These are phyloP conservation scores for Pseudonitzschia multistriata DNA, from an alignment of 108 stramenopile species.

Conservation along the genomic window DNA sequence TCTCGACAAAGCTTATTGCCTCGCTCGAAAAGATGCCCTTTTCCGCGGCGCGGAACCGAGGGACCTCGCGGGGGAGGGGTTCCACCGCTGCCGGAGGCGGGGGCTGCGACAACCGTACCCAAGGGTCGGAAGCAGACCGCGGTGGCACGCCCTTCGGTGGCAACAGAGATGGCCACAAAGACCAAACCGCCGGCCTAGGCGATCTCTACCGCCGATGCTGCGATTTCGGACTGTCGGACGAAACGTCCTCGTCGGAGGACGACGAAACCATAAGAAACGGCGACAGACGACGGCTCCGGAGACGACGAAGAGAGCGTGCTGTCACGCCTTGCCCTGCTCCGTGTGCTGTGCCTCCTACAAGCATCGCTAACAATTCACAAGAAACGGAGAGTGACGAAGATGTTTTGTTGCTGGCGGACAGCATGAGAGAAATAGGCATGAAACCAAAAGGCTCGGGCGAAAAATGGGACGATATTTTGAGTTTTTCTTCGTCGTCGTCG, in stretches of 20 bases:
- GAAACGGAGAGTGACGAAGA: not conserved
- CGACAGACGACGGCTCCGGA: not conserved
- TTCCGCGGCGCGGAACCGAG: constrained; percentile 13
- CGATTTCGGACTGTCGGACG: not conserved
- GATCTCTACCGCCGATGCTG: constrained; percentile 3
- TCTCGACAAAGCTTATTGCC: not conserved
- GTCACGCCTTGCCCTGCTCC: too few relatives aligned
- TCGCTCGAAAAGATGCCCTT: constrained; percentile 33
- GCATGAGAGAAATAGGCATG: not conserved
- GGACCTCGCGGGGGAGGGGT: not conserved
- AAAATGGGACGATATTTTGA: not conserved
- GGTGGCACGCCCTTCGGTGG: not conserved
- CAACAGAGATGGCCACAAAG: not conserved
- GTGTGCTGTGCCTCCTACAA: not conserved
- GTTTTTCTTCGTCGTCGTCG: not conserved
- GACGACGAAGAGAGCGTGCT: too few relatives aligned
- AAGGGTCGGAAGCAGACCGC: not conserved
- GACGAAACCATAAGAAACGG: not conserved
- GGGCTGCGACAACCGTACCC: not conserved
- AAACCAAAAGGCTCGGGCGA: not conserved
- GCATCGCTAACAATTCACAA: not conserved
- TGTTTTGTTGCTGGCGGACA: not conserved
- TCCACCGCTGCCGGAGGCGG: not conserved
- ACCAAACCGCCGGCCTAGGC: not conserved
- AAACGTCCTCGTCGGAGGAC: constrained; percentile 4